Base-by-base conservation (phyloP, 108 stramenopile species). In the Aurantiochytrium sp. region DNA sequence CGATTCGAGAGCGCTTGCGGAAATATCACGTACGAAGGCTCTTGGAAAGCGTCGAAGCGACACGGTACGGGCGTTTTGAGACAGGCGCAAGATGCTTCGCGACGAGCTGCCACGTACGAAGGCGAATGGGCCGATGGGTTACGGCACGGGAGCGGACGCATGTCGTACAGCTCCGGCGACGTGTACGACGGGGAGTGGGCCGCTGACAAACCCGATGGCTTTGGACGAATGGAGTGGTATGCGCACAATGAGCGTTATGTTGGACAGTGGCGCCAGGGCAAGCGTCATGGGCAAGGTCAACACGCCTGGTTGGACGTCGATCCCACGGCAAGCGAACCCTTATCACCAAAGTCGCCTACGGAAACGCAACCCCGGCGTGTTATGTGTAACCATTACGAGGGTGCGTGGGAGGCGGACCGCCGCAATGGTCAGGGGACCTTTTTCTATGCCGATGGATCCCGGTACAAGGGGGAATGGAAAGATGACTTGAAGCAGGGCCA, bases 401-500 rank as follows among this genome's bases (percentile, higher is more conserved):
- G 89, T 23, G 73, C 16, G 14, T 87, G 64, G 47, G 18, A 5
- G 25, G 43, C 18, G 16, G 89, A 60, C 18, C n/a, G 5, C 42
- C 83, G 87, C 43, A 64, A 87, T 25, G 89, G 89, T 0, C 21
- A 71, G 59, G 89, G 89, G 5, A 87, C 87, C 5, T 60, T 90
- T 28, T 59, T n/a, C 35, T 90, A 90, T 42, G 89, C 89, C 1
- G 89, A 90, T 21, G 89, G 89, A 5, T 28, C 51, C 6, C 18
- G 43, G 2, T 90, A 90, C 51, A 25, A 19, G 5, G 89, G 89
- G 23, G 35, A 53, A 58, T 90, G 89, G 89, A n/a, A 71, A 51
- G 44, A 87, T 2, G 76, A 72, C 6, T 6, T 43, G 16, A 90
- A 90, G 5, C 51, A 87, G 12, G 89, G 89, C 5, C 42, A 29